A percentile compares a stretch with the other conserved stretches of the same genome.
Evolutionary conservation across 179 eudicot genomes (phyloP).

Genomic region (Gypsophila paniculata): DNA sequence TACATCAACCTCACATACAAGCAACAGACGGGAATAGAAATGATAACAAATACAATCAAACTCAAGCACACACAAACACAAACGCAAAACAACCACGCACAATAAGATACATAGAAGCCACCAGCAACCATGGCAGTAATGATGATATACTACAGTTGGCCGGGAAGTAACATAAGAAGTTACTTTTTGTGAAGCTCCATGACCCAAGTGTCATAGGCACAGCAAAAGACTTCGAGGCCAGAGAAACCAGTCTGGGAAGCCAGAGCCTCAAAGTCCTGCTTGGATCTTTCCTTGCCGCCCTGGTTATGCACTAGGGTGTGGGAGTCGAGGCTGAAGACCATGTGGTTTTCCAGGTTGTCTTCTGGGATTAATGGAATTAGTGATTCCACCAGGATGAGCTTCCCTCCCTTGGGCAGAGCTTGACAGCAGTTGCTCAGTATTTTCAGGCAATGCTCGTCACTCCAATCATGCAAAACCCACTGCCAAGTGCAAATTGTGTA

Average conservation of each 20-base stretch:
- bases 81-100: background rate
- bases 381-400: conserved; percentile 42
- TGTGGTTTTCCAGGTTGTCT: conserved; percentile 23
- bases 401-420: conserved; percentile 38
- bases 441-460: conserved; percentile 39
- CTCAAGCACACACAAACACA: background rate
- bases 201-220: conserved; percentile 28
- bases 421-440: conserved; percentile 38
- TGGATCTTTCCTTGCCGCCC: conserved; percentile 46
- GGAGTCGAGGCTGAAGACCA: conserved; percentile 23
- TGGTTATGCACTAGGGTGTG: conserved; percentile 30
- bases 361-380: conserved; percentile 32
- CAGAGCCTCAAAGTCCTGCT: conserved; percentile 34
- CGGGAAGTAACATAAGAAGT: background rate
- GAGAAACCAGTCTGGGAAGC: conserved; percentile 37
- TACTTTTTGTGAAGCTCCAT: conserved; percentile 41
- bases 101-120: background rate
- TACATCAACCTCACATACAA: background rate
- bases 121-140: background rate
- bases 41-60: conserved; percentile 5
- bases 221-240: conserved; percentile 21
- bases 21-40: too few relatives aligned
- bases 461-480: conserved; percentile 47
- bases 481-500: background rate
- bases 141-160: background rate